A percentile compares a stretch with the other conserved stretches of the same genome.
phyloP scores from a whole-genome alignment of 768 basidiomycete species.

The Leccinum longicurvipes region DNA sequence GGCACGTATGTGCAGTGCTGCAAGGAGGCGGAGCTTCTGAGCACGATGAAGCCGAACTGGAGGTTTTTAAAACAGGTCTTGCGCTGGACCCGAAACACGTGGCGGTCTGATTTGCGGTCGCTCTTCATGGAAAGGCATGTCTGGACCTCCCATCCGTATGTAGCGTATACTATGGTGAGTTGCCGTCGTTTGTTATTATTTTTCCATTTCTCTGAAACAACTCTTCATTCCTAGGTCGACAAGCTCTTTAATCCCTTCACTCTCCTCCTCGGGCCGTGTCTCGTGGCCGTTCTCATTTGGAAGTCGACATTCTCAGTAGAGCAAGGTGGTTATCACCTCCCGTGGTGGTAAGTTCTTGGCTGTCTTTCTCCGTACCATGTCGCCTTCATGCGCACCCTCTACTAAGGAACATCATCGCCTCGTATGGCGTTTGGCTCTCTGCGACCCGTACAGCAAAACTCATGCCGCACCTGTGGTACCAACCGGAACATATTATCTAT shows the following conservation, averaged over 20 bases:
- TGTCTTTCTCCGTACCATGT: neutral
- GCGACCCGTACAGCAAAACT: slow-evolving; percentile 76
- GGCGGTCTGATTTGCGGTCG: slow-evolving; percentile 85
- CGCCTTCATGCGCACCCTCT: neutral
- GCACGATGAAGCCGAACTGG: slow-evolving; percentile 98
- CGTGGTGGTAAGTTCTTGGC: slow-evolving; percentile 63
- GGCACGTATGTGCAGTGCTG: slow-evolving; percentile 90
- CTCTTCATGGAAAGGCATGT: slow-evolving; percentile 86
- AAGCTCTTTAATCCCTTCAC: slow-evolving; percentile 87
- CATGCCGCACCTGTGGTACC: slow-evolving; percentile 74
- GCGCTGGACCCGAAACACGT: slow-evolving; percentile 92
- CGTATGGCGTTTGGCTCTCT: slow-evolving; percentile 67
- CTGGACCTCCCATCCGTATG: slow-evolving; percentile 81
- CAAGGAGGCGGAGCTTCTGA: slow-evolving; percentile 79
- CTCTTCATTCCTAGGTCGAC: slow-evolving; percentile 55
- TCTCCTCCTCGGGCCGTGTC: slow-evolving; percentile 75
- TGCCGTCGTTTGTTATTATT: neutral
- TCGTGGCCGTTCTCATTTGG: slow-evolving; percentile 73
- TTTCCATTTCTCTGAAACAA: slow-evolving; percentile 1
- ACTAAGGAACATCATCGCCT: slow-evolving; percentile 62
- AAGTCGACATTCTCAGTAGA: slow-evolving; percentile 69
- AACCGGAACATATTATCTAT: slow-evolving; percentile 73
- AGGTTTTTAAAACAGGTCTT: slow-evolving; percentile 91
- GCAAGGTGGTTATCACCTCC: slow-evolving; percentile 75
- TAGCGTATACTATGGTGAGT: slow-evolving; percentile 75